These are phyloP conservation scores for Eucalyptus curtisii DNA, from an alignment of 345 rosid species.

Conservation along the genomic window DNA sequence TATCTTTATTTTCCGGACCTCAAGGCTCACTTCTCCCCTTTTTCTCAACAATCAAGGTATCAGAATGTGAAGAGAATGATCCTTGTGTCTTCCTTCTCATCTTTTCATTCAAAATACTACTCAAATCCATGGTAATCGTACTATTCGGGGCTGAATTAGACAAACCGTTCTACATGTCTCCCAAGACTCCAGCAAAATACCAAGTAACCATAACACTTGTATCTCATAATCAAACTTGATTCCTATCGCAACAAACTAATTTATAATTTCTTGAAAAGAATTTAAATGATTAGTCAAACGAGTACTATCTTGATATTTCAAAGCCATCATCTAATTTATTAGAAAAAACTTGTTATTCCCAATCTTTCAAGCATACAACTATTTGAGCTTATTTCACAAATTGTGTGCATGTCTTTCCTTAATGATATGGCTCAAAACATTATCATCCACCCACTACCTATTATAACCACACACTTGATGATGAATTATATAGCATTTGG, in stretches of 20 bases:
- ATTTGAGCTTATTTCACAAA: neutral
- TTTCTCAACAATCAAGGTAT: neutral
- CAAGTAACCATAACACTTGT: neutral
- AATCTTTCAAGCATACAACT: neutral
- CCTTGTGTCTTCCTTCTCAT: neutral
- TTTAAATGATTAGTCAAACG: neutral
- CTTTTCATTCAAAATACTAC: neutral
- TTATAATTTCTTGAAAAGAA: neutral
- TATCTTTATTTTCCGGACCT: neutral
- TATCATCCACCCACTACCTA: neutral
- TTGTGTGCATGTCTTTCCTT: neutral
- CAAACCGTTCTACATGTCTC: neutral
- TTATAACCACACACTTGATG: too few relatives aligned
- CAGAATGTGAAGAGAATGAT: neutral
- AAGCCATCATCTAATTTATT: neutral
- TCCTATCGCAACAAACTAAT: neutral
- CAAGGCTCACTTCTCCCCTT: neutral
- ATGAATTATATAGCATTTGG: too few relatives aligned
- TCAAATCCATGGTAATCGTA: neutral
- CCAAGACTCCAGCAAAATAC: fast-evolving
- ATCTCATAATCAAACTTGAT: neutral
- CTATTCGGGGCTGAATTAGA: neutral
- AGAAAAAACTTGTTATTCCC: neutral
- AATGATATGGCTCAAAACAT: neutral
- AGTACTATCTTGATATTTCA: neutral